Conservation (phyloP, 768 basidiomycete genomes). For the Agrocybe chaxingu region DNA sequence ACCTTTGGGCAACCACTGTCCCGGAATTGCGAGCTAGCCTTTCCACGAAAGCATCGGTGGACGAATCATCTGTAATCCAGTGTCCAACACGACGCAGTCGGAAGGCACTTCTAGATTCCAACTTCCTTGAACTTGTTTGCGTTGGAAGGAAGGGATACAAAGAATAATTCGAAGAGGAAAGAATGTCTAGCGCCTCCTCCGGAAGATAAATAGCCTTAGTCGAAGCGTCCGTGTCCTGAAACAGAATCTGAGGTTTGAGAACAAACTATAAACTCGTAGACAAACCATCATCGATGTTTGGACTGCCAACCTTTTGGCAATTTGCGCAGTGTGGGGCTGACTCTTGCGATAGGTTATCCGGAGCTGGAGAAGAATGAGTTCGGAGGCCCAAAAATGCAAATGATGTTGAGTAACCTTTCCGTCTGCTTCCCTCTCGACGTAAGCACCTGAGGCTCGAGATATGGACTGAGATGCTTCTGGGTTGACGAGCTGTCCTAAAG, state of each 20-base stretch:
- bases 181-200: not conserved
- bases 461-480: conserved; percentile 54
- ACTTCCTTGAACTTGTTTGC: conserved; percentile 46
- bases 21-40: not conserved
- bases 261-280: not conserved
- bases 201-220: conserved; percentile 4
- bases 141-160: conserved; percentile 64
- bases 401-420: conserved; percentile 57
- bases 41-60: not conserved
- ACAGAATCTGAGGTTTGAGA: not conserved
- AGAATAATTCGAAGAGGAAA: conserved; percentile 43
- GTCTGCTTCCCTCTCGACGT: conserved; percentile 49
- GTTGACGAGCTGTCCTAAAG: conserved; percentile 38
- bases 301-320: conserved; percentile 51
- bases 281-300: conserved; percentile 54
- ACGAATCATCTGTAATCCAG: conserved; percentile 37
- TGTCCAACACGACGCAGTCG: conserved; percentile 62
- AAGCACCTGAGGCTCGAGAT: conserved; percentile 67
- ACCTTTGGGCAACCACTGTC: not conserved
- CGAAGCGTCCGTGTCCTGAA: not conserved
- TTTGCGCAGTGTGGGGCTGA: conserved; percentile 30
- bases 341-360: conserved; percentile 34
- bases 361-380: conserved; percentile 3
- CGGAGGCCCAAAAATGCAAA: conserved; percentile 25
- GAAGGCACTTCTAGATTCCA: conserved; percentile 42